phyloP scores from a whole-genome alignment of 345 rosid species.

The Leavenworthia alabamica region DNA sequence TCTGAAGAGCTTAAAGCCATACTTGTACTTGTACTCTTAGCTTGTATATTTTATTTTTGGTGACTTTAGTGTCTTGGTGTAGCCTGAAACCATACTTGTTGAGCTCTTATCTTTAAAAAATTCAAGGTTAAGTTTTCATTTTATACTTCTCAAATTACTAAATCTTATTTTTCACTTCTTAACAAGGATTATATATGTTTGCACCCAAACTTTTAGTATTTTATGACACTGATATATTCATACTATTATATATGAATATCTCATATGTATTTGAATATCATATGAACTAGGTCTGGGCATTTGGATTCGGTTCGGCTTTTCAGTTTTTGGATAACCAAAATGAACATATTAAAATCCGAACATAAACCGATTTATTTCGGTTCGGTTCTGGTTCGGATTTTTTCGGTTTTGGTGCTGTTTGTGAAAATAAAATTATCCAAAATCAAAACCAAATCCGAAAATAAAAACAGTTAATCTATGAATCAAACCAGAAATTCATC shows the following conservation, averaged over 20 bases:
- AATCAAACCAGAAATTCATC: neutral
- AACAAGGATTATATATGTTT: neutral
- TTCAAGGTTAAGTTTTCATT: no score
- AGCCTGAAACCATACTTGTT: neutral
- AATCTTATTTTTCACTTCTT: no score
- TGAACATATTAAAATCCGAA: no score
- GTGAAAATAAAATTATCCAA: neutral
- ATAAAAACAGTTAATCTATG: neutral
- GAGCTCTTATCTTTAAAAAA: no score
- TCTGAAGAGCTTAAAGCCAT: constrained; percentile 32
- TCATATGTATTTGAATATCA: neutral
- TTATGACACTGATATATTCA: neutral
- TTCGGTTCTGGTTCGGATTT: no score
- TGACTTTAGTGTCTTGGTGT: constrained; percentile 33
- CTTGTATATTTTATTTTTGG: constrained; percentile 33
- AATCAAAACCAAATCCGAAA: neutral
- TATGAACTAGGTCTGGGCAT: neutral
- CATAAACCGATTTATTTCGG: no score
- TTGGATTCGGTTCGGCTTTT: no score
- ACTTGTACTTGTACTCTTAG: constrained; percentile 15
- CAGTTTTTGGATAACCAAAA: no score
- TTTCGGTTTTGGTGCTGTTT: no score
- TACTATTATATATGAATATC: neutral
- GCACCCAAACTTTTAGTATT: neutral
- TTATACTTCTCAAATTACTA: no score